Evolutionary conservation across 345 rosid genomes (phyloP).

Genomic region (Citrus medica): DNA sequence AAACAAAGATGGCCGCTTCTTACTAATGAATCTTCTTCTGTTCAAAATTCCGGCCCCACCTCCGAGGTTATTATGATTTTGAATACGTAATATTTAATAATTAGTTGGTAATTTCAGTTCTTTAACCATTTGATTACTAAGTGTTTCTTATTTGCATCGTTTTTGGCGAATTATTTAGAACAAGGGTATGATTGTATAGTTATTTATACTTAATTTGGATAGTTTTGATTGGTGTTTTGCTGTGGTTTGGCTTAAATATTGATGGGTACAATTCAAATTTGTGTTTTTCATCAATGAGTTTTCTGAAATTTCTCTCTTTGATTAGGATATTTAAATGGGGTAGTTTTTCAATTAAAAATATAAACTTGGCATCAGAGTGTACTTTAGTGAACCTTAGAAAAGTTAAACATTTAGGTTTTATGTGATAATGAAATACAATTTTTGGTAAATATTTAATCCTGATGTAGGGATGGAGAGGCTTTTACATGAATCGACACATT

Average conservation of each 20-base stretch:
- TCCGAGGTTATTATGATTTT: background rate
- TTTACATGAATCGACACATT: conserved; percentile 34
- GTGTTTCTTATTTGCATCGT: background rate
- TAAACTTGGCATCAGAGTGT: background rate
- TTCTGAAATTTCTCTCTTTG: background rate
- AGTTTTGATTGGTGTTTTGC: background rate
- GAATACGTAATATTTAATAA: background rate
- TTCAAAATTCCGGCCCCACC: conserved; percentile 7
- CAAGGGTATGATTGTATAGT: background rate
- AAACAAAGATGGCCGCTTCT: conserved; percentile 59
- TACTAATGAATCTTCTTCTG: conserved; percentile 20
- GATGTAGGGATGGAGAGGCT: conserved; percentile 47
- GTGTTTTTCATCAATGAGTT: background rate
- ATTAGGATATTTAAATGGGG: background rate
- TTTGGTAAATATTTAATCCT: background rate
- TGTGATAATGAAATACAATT: background rate
- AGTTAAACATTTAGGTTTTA: background rate
- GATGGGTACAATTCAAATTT: background rate
- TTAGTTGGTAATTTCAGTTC: background rate
- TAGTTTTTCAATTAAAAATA: background rate
- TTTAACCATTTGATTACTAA: background rate
- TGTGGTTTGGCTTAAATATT: background rate
- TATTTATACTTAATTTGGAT: background rate
- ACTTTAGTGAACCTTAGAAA: background rate
- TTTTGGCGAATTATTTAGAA: background rate